phyloP scores from a whole-genome alignment of 2,329 filamentous ascomycete genomes.

The Xylariomycetidae sp. region DNA sequence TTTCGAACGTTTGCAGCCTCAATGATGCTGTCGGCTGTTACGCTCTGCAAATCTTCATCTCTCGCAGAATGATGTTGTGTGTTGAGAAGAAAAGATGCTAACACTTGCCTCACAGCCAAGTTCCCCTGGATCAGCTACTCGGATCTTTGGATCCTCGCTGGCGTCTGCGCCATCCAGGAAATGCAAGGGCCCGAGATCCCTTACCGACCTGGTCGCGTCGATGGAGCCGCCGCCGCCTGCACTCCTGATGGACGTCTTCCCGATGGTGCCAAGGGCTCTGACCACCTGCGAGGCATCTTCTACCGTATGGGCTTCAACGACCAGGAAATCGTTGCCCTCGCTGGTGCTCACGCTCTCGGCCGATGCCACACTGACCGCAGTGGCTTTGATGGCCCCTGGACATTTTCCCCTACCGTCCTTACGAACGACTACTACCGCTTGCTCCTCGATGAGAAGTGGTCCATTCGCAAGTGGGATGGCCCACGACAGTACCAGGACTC shows the following conservation, averaged over 20 bases:
- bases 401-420: slow-evolving; percentile 83
- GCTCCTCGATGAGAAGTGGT: slow-evolving; percentile 88
- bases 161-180: slow-evolving; percentile 85
- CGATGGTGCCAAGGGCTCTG: slow-evolving; percentile 71
- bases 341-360: slow-evolving; percentile 80
- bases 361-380: slow-evolving; percentile 87
- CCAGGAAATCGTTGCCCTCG: slow-evolving; percentile 88
- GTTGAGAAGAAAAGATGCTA: slow-evolving; percentile 7
- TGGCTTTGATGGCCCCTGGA: slow-evolving; percentile 87
- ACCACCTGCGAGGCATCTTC: slow-evolving; percentile 89
- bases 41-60: not conserved
- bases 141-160: slow-evolving; percentile 91
- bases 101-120: slow-evolving; percentile 45
- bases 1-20: not conserved
- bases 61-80: slow-evolving; percentile 1
- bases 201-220: slow-evolving; percentile 79
- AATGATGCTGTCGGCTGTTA: not conserved
- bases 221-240: slow-evolving; percentile 77
- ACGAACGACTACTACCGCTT: slow-evolving; percentile 95
- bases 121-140: slow-evolving; percentile 97
- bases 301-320: slow-evolving; percentile 97
- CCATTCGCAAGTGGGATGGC: slow-evolving; percentile 85
- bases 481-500: slow-evolving; percentile 81
- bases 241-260: slow-evolving; percentile 87
- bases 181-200: slow-evolving; percentile 86